Evolutionary conservation across 2,329 filamentous ascomycete species (phyloP), one percentile per base, ranked within the genome.

Genomic region (Aureobasidium sp.): DNA sequence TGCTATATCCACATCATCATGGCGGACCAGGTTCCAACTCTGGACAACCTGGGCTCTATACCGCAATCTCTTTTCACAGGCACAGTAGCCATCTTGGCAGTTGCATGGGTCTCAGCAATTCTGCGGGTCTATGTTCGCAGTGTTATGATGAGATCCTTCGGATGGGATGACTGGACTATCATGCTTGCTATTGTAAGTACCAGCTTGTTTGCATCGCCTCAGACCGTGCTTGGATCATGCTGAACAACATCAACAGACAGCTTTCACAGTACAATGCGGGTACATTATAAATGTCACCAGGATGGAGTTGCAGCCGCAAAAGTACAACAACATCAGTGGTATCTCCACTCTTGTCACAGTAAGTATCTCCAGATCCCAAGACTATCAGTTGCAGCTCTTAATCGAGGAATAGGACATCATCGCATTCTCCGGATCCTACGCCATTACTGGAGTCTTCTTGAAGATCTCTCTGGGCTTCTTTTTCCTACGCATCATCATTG

Each of bases 401-500:
- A 34, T n/a, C 5, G 21, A 21, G 21, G 21, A 21, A 21, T 21
- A 60, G 44, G 36, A 58, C 11, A 59, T 52, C 25, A 49, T 65
- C 27, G 60, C 48, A 5, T 60, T 47, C 6, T 49, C 34, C 29
- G 44, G 60, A 21, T 54, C 50, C 11, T 65, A 65, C 29, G 44
- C 61, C 39, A 27, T 63, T 9, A 61, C 61, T 15, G 27, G 41
- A 13, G 34, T 63, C 15, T 53, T 63, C 30, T 29, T 65, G 41
- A 65, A 65, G n/a, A 62, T 65, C 30, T 61, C 64, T 1, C 21
- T 65, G 1, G 64, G 55, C 27, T 44, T 63, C 45, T 65, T 65
- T 39, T 65, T 65, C 41, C 62, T 65, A 1, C 59, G 64, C 3
- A 63, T 65, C 45, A 41, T 62, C 27, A 50, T 62, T 27, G 49